Evolutionary conservation across 176 grass and related monocot species (phyloP), one percentile per base, ranked within the genome.

Genomic region (Carex scoparia): DNA sequence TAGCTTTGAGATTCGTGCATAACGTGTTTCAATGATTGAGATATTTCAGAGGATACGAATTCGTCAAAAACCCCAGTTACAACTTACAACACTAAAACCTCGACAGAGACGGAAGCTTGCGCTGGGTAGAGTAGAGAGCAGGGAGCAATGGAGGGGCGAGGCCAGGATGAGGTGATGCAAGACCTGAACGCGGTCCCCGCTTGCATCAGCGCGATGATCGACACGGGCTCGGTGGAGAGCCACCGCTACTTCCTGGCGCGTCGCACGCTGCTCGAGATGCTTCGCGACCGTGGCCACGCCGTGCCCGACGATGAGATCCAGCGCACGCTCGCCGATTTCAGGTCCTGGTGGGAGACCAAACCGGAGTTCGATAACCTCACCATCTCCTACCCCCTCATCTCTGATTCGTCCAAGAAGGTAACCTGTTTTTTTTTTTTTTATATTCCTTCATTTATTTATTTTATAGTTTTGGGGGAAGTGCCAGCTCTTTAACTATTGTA

Each of bases 211-310:
- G 65, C 91, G 30, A 88, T 98, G 89, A 18, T 95, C 37, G 89
- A 95, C 83, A 76, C 51, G 15, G 95, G 87, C 48, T 84, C 82
- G 79, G 80, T 89, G 64, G 95, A 98, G 83, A 92, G 87, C 78
- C 77, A 86, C 65, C 96, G 93, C 31, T 88, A 93, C 65, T 98
- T 95, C 90, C 89, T 95, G 67, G 95, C 91, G 74, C 91, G 89
- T 23, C 95, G 93, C 16, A 98, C 95, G 61, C 85, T 84, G 58
- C 83, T 95, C 67, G 93, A 98, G 89, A 98, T 98, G 93, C 88
- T 98, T 32, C 91, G 89, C 13, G 93, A 98, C 85, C 95, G 95
- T 27, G 89, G 91, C 54, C 91, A 92, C 83, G 30, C 12, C 55
- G 86, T 98, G 16, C 69, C 76, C 49, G 88, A 91, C 68, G 65